Evolutionary conservation across 2,329 filamentous ascomycete species (phyloP).

Genomic region (Aotearoamyces nothofagi): DNA sequence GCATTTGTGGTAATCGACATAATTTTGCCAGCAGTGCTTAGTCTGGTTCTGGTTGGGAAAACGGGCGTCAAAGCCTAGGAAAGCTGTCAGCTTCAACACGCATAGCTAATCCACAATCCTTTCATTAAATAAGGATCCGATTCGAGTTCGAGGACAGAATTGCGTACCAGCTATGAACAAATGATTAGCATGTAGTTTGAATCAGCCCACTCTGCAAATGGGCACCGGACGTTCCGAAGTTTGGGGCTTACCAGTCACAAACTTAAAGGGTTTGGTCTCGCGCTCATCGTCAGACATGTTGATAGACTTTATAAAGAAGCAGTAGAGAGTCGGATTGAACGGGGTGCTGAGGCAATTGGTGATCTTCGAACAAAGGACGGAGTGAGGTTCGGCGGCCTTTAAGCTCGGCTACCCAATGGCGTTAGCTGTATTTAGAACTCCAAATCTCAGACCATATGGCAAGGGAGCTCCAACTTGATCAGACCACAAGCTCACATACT

Average conservation of each 20-base stretch:
- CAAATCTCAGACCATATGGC: constrained; percentile 1
- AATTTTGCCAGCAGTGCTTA: constrained; percentile 99
- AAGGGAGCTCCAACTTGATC: constrained; percentile 1
- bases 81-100: constrained; percentile 10
- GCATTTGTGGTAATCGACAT: constrained; percentile 99
- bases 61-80: constrained; percentile 87
- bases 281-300: constrained; percentile 84
- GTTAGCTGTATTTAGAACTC: constrained; percentile 16
- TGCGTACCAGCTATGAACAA: constrained; percentile 31
- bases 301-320: too few species aligned
- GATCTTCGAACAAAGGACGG: constrained; percentile 4
- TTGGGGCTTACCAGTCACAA: constrained; percentile 75
- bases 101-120: constrained; percentile 14
- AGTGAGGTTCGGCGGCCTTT: constrained; percentile 10
- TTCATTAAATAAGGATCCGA: constrained; percentile 1
- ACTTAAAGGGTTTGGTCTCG: constrained; percentile 99
- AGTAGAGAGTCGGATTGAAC: too few species aligned
- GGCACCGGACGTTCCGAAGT: constrained; percentile 9
- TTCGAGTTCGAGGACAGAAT: too few species aligned
- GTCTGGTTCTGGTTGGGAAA: constrained; percentile 98
- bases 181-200: constrained; percentile 23
- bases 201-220: constrained; percentile 15
- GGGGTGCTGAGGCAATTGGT: constrained; percentile 5
- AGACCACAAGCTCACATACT: constrained; percentile 13
- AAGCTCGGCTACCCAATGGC: constrained; percentile 17